phyloP scores from a whole-genome alignment of 148 eudicot species.

The Tetragonia tetragonoides region DNA sequence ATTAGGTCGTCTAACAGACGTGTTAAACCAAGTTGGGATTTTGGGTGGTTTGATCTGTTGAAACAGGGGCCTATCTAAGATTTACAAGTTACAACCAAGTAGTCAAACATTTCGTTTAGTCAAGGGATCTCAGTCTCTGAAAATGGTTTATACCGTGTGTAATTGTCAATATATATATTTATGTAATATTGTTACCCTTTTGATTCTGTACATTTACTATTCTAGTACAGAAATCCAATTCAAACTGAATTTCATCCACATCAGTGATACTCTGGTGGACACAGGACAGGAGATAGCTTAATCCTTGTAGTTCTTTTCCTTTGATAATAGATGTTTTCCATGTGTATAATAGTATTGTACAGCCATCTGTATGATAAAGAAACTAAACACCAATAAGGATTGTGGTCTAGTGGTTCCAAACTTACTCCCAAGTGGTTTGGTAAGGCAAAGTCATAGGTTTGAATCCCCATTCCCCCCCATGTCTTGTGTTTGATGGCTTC shows the following conservation, averaged over 20 bases:
- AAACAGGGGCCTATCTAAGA: slow-evolving; percentile 26
- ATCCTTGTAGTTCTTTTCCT: not conserved
- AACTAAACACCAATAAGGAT: too few species aligned
- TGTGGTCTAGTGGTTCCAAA: too few species aligned
- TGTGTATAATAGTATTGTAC: too few species aligned
- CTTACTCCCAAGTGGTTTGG: too few species aligned
- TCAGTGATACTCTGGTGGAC: slow-evolving; percentile 14
- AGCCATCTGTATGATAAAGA: too few species aligned
- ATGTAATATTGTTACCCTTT: slow-evolving; percentile 23
- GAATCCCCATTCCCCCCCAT: too few species aligned
- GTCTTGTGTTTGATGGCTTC: too few species aligned
- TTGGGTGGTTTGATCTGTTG: slow-evolving; percentile 24
- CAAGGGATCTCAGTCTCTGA: slow-evolving; percentile 8
- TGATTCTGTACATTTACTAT: slow-evolving; percentile 30
- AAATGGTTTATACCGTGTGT: slow-evolving; percentile 23
- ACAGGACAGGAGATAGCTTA: too few species aligned
- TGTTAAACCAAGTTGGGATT: slow-evolving; percentile 5
- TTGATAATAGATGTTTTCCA: not conserved
- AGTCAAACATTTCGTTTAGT: slow-evolving; percentile 11
- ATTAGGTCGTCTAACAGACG: slow-evolving; percentile 23
- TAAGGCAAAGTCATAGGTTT: too few species aligned
- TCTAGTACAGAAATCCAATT: slow-evolving; percentile 35
- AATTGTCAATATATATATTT: slow-evolving; percentile 24
- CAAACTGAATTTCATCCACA: slow-evolving; percentile 16
- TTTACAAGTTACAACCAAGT: slow-evolving; percentile 4